Base-by-base conservation (phyloP, 78 protist genomes). In the Dictyostelium citrinum region DNA sequence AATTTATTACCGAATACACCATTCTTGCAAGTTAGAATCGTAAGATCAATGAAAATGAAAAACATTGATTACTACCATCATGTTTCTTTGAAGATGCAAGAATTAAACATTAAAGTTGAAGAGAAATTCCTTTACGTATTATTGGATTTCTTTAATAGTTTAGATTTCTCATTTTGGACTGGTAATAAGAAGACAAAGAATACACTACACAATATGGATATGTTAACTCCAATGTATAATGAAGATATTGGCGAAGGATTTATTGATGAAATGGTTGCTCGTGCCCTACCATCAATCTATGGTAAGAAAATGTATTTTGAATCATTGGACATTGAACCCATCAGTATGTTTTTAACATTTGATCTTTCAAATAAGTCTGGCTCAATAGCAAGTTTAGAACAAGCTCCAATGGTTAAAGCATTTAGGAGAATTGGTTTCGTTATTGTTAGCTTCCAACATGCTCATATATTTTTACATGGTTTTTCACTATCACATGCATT, bases 221-320 rank as follows among this genome's bases (percentile, higher is more conserved):
- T 90, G 51, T 51, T 82, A 22, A 70, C 58, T 33, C 82, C 93
- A 55, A 49, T 82, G 61, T 88, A 88, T n/a, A 8, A 16, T 17
- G 72, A 31, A 6, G 84, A 83, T 33, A 90, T 83, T 35, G 95
- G 91, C 17, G 84, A 79, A 58, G 90, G 90, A 3, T 82, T 83
- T 39, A 83, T 83, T 22, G 95, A 90, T 51, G 76, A 20, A 20
- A 90, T 90, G 95, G 12, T 83, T 3, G 24, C 74, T 17, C 29
- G 93, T 24, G 78, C 93, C 1, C 9, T 88, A 33, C 93, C 93
- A 16, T 68, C 93, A 20, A 31, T 88, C 24, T 64, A 88, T 78
- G 93, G 93, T 22, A 90, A 90, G 51, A 82, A 90, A 72, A 80
- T 90, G 90, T 90, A 90, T 24, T 90, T 90, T 58, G 95, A 90